Evolutionary conservation across 768 basidiomycete species (phyloP), one percentile per base, ranked within the genome.

Genomic region (Grammothele lineata): DNA sequence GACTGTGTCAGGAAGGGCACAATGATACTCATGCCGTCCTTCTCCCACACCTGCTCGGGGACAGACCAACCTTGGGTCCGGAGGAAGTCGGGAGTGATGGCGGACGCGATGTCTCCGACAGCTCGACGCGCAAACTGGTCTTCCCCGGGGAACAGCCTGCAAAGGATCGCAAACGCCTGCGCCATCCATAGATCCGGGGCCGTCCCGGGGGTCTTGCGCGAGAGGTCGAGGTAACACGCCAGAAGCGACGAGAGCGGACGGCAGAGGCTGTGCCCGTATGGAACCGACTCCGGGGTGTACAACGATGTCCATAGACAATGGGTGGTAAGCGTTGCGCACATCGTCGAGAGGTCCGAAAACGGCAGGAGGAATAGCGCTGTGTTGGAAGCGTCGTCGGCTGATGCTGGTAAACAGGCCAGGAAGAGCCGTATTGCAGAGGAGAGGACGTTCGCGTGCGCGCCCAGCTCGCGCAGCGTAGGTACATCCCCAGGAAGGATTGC

Each of bases 91-190:
- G 61, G 54, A 3, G 66, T 73, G 37, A 81, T 41, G 0, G 70
- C 44, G 23, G 53, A 56, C 10, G 65, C 37, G 11, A 79, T 43
- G n/a, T 71, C 67, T 17, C 67, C 62, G 19, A 81, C 48, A 44
- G 79, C 66, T 19, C 60, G 61, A 19, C 69, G 54, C 0, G 77
- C 83, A 27, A 67, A 58, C 1, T 76, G 76, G 60, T 94, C 92
- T 53, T 94, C 87, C 11, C 92, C 91, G 0, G 85, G 87, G 11
- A 81, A 67, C 19, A 85, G 68, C 26, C 74, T 66, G 12, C 66
- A 54, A 1, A 87, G 55, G 37, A 87, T 73, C 0, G 76, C 66
- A 26, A 84, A 73, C 2, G 80, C 78, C 52, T 86, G 84, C 0
- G 80, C 78, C 32, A 84, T 66, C 86, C 87, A 88, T 17, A 82